A percentile compares a stretch with the other conserved stretches of the same genome.
Conservation (phyloP, 306 rosid genomes). For the Biancaea sappan region DNA sequence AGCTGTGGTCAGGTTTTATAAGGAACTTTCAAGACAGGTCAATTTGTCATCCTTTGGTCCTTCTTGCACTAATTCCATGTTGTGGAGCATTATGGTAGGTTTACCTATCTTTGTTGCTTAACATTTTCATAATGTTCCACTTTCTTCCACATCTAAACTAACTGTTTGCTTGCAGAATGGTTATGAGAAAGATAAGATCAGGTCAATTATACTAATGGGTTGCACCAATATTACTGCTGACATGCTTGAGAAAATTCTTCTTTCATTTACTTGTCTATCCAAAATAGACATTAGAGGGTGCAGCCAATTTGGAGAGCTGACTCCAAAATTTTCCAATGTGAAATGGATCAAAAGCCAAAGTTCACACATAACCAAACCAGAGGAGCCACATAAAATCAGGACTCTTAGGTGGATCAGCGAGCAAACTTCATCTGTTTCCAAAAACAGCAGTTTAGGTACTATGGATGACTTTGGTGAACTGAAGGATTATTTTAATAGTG, state of each 20-base stretch:
- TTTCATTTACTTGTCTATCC: conserved; percentile 67
- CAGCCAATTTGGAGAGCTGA: conserved; percentile 76
- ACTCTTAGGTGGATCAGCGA: conserved; percentile 75
- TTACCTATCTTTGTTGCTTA: conserved; percentile 33
- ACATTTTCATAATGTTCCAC: conserved; percentile 11
- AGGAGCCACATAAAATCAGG: conserved; percentile 69
- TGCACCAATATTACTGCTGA: conserved; percentile 71
- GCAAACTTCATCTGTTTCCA: conserved; percentile 57
- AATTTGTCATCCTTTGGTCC: conserved; percentile 78
- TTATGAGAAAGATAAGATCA: conserved; percentile 72
- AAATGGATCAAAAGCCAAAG: conserved; percentile 82
- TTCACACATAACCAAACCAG: conserved; percentile 49
- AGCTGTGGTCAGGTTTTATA: conserved; percentile 71
- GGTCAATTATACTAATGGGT: conserved; percentile 68
- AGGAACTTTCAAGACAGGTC: conserved; percentile 70
- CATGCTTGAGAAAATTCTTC: conserved; percentile 80
- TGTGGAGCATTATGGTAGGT: conserved; percentile 78
- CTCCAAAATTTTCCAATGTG: conserved; percentile 59
- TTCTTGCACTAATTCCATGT: conserved; percentile 68
- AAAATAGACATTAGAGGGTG: conserved; percentile 88
- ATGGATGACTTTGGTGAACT: conserved; percentile 90
- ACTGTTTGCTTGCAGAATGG: conserved; percentile 69
- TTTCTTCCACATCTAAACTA: conserved; percentile 36
- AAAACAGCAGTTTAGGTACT: conserved; percentile 54
- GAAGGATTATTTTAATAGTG: conserved; percentile 91